Conservation (phyloP, 768 basidiomycete genomes). For the Pulveroboletus ravenelii region DNA sequence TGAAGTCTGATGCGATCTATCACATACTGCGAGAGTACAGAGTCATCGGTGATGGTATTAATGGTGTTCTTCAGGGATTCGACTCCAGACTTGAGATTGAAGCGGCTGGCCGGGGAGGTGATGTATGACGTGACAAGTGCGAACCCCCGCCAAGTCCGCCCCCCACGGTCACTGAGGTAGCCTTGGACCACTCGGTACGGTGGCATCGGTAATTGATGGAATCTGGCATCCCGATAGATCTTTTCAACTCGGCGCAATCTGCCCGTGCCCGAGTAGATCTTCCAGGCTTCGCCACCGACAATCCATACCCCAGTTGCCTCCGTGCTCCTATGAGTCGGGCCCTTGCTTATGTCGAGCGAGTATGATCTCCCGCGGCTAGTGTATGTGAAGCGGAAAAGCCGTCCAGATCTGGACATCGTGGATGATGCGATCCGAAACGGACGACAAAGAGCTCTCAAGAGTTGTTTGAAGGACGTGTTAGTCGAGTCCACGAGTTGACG, state of each 20-base stretch:
- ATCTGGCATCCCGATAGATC: not conserved
- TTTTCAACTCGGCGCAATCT: not conserved
- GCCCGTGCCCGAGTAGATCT: not conserved
- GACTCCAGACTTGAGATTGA: not conserved
- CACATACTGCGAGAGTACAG: not conserved
- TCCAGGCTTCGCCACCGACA: not conserved
- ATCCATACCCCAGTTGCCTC: not conserved
- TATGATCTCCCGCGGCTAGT: rapidly evolving
- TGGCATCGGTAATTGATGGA: not conserved
- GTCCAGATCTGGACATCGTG: not conserved
- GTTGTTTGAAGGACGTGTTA: not conserved
- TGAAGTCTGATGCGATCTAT: not conserved
- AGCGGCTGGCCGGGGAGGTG: not conserved
- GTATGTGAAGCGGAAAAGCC: not conserved
- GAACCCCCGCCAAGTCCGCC: rapidly evolving
- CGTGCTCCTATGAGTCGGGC: not conserved
- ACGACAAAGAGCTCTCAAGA: not conserved
- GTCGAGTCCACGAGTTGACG: not conserved
- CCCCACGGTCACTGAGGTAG: not conserved
- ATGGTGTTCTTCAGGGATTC: not conserved
- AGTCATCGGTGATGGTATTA: not conserved
- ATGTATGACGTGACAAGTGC: not conserved
- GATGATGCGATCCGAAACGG: not conserved
- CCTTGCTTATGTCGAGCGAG: not conserved
- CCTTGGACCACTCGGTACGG: not conserved